A percentile compares a stretch with the other conserved stretches of the same genome.
Evolutionary conservation across 768 basidiomycete genomes (phyloP).

Genomic region (Boletales sp.): DNA sequence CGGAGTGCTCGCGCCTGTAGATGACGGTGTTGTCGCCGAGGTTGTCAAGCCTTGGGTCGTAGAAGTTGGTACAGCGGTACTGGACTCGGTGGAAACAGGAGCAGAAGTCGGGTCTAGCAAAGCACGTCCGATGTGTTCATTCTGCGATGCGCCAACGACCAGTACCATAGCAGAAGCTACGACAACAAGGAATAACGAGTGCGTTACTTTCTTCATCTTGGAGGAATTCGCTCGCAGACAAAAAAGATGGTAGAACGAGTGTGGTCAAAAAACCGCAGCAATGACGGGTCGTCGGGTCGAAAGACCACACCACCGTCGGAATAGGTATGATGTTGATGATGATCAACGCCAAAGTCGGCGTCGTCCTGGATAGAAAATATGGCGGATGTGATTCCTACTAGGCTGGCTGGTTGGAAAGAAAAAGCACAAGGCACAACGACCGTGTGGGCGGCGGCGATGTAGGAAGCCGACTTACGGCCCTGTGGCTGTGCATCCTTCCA

Average conservation of each 20-base stretch:
- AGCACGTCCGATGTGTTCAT: slow-evolving; percentile 17
- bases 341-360: too few relatives aligned
- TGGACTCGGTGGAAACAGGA: not conserved
- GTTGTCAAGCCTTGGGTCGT: slow-evolving; percentile 3
- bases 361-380: not conserved
- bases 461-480: slow-evolving; percentile 12
- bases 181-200: slow-evolving; percentile 26
- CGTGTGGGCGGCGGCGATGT: slow-evolving; percentile 5
- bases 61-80: not conserved
- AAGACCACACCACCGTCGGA: slow-evolving; percentile 10
- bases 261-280: slow-evolving; percentile 26
- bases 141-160: slow-evolving; percentile 21
- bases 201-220: slow-evolving; percentile 22
- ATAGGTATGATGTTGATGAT: not conserved
- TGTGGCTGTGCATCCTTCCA: slow-evolving; percentile 16
- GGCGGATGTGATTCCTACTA: not conserved
- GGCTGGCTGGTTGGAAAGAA: slow-evolving; percentile 5
- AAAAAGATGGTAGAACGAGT: slow-evolving; percentile 13
- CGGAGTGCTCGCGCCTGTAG: slow-evolving; percentile 1
- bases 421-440: slow-evolving; percentile 6
- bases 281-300: slow-evolving; percentile 6
- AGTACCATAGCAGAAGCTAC: slow-evolving; percentile 25
- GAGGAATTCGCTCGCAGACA: slow-evolving; percentile 8
- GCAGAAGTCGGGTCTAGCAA: not conserved
- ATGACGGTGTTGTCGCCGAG: not conserved